A percentile compares a stretch with the other conserved stretches of the same genome.
Conservation (phyloP, 2,329 filamentous ascomycete species). For the Cladophialophora exuberans region DNA sequence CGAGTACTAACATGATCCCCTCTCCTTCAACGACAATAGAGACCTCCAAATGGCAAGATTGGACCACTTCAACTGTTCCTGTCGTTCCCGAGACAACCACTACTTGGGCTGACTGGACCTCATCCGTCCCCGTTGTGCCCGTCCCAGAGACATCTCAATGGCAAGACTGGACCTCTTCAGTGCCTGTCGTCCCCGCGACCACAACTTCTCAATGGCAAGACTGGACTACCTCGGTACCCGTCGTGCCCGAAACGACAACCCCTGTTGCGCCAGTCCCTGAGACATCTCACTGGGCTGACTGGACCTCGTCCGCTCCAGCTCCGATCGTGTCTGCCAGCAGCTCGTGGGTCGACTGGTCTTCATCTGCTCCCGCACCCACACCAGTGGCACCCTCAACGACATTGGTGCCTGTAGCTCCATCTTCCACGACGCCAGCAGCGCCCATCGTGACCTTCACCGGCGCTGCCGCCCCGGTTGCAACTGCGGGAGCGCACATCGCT, state of each 20-base stretch:
- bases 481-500: slow-evolving; percentile 21
- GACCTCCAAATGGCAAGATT: no score
- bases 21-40: slow-evolving; percentile 3
- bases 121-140: no score
- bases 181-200: slow-evolving; percentile 1
- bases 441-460: slow-evolving; percentile 27
- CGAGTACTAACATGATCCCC: no score
- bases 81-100: no score
- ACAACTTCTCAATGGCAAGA: slow-evolving; percentile 4
- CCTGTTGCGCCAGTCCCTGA: slow-evolving; percentile 7
- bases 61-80: no score
- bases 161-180: slow-evolving; percentile 16
- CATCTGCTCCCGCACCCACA: slow-evolving; percentile 9
- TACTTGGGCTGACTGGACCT: no score
- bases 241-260: slow-evolving; percentile 5
- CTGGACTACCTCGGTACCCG: slow-evolving; percentile 11
- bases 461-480: slow-evolving; percentile 20
- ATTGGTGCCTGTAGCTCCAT: slow-evolving; percentile 1
- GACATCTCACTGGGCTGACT: slow-evolving; percentile 14
- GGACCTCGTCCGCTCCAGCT: slow-evolving; percentile 5
- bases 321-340: slow-evolving; percentile 8
- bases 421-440: slow-evolving; percentile 19
- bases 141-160: slow-evolving; percentile 14
- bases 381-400: slow-evolving; percentile 11
- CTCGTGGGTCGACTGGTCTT: slow-evolving; percentile 21